A percentile compares a stretch with the other conserved stretches of the same genome.
phyloP scores from a whole-genome alignment of 257 asterid species.

The Eustoma russellianum region DNA sequence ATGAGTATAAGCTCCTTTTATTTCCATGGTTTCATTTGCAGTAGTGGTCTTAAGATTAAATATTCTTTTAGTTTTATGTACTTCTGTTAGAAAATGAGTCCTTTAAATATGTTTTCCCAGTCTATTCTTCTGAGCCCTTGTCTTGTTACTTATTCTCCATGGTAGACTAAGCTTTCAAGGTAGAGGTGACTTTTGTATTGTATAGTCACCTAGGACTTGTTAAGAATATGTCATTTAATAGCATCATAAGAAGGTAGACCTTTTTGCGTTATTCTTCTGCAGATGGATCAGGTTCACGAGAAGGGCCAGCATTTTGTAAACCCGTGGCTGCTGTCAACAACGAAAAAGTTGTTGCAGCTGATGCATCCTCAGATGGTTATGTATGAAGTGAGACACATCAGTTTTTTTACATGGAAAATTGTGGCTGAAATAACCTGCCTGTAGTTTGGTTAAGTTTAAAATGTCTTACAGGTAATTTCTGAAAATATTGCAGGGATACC shows the following conservation, averaged over 20 bases:
- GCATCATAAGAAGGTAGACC: neutral
- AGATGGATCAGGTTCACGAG: slow-evolving; percentile 37
- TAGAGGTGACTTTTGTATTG: neutral
- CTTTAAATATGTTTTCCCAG: no score
- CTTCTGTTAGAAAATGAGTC: no score
- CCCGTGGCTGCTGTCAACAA: slow-evolving; percentile 67
- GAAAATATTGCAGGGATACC: slow-evolving; percentile 53
- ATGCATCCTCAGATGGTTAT: slow-evolving; percentile 25
- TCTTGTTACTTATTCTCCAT: neutral
- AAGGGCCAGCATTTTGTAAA: slow-evolving; percentile 38
- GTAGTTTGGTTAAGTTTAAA: neutral
- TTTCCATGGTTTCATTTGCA: no score
- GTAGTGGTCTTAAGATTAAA: no score
- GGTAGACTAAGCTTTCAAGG: neutral
- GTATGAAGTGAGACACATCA: slow-evolving; percentile 25
- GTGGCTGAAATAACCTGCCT: neutral
- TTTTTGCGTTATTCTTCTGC: slow-evolving; percentile 14
- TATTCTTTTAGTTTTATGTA: no score
- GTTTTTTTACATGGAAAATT: slow-evolving; percentile 8
- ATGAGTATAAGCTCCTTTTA: no score
- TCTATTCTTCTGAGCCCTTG: no score
- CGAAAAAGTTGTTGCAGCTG: slow-evolving; percentile 24
- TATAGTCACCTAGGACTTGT: neutral
- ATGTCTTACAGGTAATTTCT: neutral
- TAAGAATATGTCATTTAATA: neutral